Evolutionary conservation across 495 filamentous ascomycete genomes (phyloP), one percentile per base, ranked within the genome.

Genomic region (Trichoderma asperelloides): DNA sequence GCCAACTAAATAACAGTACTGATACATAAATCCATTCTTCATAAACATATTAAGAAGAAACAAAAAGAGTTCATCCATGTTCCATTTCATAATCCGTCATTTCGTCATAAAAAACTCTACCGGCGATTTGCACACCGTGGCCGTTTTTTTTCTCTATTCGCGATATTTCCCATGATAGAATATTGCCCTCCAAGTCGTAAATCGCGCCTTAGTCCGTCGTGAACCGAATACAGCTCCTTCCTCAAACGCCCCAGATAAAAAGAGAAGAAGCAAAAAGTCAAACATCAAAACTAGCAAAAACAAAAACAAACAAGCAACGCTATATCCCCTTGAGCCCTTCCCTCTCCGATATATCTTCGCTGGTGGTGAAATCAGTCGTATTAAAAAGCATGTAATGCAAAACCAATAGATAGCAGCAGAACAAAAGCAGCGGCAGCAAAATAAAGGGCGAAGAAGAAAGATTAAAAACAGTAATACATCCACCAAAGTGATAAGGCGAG

Each of bases 121-220:
- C 39, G 65, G 33, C 27, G 39, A n/a, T 57, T 39, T 57, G 65
- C 43, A 21, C 45, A n/a, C 49, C 49, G 57, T 37, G 39, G 21
- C 65, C 57, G 65, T 57, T 66, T 66, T 66, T 66, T 47, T 66
- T 28, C 57, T 45, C 57, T 28, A 28, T 40, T 64, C 33, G 33
- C 63, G 63, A 40, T 55, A 37, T 57, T 12, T 28, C 57, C 8
- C 18, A 45, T 27, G 25, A n/a, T 47, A 16, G 13, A 16, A n/a
- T 25, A 25, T 55, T 60, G 23, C 23, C 23, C 18, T 18, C 41
- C 43, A 18, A 37, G 43, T 66, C 65, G 40, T 66, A 8, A 57
- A 66, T 39, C 47, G 15, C 15, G 65, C 11, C 27, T 13, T 6
- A 60, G n/a, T 7, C 37, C 5, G 57, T 66, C 65, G 39, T 66